A percentile compares a stretch with the other conserved stretches of the same genome.
phyloP scores from a whole-genome alignment of 2,329 filamentous ascomycete genomes.

The Penicillium expansum region DNA sequence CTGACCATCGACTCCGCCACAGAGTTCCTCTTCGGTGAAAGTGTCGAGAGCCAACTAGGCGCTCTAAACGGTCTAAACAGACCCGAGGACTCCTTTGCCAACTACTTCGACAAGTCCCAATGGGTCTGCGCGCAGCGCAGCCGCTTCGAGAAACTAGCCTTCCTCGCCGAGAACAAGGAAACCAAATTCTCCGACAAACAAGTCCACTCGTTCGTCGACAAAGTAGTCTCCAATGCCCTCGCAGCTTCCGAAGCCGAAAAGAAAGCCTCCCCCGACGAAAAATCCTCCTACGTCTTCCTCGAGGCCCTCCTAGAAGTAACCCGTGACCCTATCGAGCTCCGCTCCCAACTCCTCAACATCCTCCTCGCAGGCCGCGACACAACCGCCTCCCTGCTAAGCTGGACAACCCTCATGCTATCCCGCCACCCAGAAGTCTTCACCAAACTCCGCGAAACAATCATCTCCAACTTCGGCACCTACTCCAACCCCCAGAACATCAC shows the following conservation, averaged over 20 bases:
- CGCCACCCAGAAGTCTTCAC: conserved; percentile 35
- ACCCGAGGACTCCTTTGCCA: conserved; percentile 48
- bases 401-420: conserved; percentile 46
- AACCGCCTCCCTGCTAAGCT: conserved; percentile 48
- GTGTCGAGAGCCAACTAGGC: conserved; percentile 57
- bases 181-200: conserved; percentile 36
- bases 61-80: conserved; percentile 44
- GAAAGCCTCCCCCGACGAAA: conserved; percentile 28
- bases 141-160: conserved; percentile 28
- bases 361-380: conserved; percentile 55
- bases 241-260: conserved; percentile 23
- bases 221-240: conserved; percentile 45
- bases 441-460: conserved; percentile 36
- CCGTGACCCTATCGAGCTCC: conserved; percentile 47
- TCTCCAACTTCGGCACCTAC: conserved; percentile 42
- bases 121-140: conserved; percentile 29
- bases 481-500: conserved; percentile 40
- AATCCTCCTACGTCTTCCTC: conserved; percentile 49
- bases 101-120: conserved; percentile 37
- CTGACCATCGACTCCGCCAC: conserved; percentile 82
- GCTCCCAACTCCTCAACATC: conserved; percentile 52
- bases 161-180: conserved; percentile 31
- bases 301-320: conserved; percentile 49
- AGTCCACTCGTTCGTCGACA: conserved; percentile 46
- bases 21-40: conserved; percentile 78